Conservation (phyloP, 2,329 filamentous ascomycete species). For the Amylocarpus encephaloides region DNA sequence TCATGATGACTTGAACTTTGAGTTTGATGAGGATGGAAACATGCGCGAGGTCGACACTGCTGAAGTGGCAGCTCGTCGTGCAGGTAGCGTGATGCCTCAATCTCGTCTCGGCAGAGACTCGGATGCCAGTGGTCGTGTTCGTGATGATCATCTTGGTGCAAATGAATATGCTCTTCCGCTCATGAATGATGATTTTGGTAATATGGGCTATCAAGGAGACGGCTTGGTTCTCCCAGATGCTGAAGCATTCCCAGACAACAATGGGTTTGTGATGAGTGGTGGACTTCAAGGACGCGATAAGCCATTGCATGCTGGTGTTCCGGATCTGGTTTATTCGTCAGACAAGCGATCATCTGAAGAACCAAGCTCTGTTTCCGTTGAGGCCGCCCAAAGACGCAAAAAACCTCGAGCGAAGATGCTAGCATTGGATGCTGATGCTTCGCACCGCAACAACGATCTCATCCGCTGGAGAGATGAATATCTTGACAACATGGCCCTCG, state of each 20-base stretch:
- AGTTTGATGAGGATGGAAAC: conserved; percentile 56
- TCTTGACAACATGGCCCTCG: conserved; percentile 50
- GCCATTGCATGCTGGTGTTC: conserved; percentile 22
- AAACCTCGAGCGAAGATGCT: conserved; percentile 35
- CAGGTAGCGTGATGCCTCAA: conserved; percentile 8
- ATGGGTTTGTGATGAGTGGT: conserved; percentile 19
- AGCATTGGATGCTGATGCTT: conserved; percentile 41
- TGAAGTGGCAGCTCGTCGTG: conserved; percentile 19
- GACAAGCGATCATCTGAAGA: conserved; percentile 14
- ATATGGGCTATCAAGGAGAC: conserved; percentile 25
- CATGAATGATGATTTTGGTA: conserved; percentile 28
- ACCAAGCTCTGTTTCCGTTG: conserved; percentile 34
- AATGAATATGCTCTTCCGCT: conserved; percentile 20
- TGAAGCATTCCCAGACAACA: conserved; percentile 23
- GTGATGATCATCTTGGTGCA: conserved; percentile 38
- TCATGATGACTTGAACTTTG: conserved; percentile 48
- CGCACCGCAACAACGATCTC: conserved; percentile 50
- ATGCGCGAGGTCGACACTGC: conserved; percentile 40
- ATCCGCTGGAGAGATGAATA: conserved; percentile 54
- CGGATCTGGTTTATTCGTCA: conserved; percentile 17
- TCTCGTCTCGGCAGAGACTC: conserved; percentile 29
- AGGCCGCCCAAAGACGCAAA: conserved; percentile 35
- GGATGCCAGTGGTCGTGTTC: conserved; percentile 35
- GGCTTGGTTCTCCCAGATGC: conserved; percentile 30
- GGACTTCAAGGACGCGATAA: conserved; percentile 17